phyloP scores from a whole-genome alignment of 257 asterid species.

The Capsicum pubescens region DNA sequence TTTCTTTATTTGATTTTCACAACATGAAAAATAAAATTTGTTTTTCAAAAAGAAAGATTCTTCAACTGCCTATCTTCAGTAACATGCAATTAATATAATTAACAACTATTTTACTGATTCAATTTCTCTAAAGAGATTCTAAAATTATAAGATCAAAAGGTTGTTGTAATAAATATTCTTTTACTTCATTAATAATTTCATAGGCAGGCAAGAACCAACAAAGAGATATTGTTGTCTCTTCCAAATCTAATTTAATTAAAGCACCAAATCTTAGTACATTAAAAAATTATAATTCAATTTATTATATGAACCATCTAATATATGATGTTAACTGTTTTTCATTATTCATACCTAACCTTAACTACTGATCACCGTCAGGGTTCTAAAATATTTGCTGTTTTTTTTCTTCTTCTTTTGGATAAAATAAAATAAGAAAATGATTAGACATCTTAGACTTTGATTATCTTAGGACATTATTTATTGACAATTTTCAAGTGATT shows the following conservation, averaged over 20 bases:
- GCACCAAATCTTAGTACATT: constrained; percentile 29
- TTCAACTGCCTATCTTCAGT: constrained; percentile 20
- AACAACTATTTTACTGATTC: constrained; percentile 17
- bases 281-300: neutral
- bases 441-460: neutral
- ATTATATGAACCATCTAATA: neutral
- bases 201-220: constrained; percentile 27
- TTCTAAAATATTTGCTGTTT: neutral
- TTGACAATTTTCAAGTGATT: neutral
- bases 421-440: neutral
- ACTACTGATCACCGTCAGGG: neutral
- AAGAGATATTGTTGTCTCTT: constrained; percentile 30
- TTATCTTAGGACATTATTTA: neutral
- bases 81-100: neutral
- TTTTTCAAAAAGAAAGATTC: neutral
- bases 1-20: neutral
- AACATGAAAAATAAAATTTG: neutral
- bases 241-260: constrained; percentile 21
- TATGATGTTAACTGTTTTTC: constrained; percentile 20
- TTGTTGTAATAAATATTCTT: neutral
- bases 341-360: constrained; percentile 21
- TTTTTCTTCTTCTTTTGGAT: neutral
- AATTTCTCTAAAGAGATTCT: neutral
- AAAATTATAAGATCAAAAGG: neutral
- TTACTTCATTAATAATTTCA: neutral